These are phyloP conservation scores for Daldinia caldariorum DNA, from an alignment of 495 filamentous ascomycete species.

Conservation along the genomic window DNA sequence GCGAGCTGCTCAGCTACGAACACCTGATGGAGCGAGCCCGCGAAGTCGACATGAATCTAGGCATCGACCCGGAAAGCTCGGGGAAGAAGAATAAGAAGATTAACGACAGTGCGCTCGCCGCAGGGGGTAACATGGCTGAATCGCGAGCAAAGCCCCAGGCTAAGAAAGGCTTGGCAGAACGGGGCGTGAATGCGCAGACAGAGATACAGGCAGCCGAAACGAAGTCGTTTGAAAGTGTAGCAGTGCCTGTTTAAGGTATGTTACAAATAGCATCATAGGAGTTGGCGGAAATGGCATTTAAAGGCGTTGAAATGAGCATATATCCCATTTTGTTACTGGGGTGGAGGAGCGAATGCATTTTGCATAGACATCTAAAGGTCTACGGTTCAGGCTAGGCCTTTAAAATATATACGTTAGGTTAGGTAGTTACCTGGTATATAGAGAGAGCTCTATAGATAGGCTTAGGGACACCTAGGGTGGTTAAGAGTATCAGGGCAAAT, in stretches of 20 bases:
- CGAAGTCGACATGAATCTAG: constrained; percentile 71
- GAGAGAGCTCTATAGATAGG: neutral
- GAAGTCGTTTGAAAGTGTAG: constrained; percentile 22
- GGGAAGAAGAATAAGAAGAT: constrained; percentile 50
- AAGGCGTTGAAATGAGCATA: constrained; percentile 39
- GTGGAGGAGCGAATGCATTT: constrained; percentile 13
- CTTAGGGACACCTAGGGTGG: neutral
- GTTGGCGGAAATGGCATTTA: constrained; percentile 35
- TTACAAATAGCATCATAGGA: constrained; percentile 4
- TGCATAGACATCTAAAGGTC: constrained; percentile 13
- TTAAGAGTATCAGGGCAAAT: neutral
- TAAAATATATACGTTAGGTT: neutral
- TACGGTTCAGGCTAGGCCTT: constrained; percentile 1
- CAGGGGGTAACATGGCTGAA: constrained; percentile 47
- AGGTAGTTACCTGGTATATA: too few species aligned
- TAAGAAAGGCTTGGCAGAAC: constrained; percentile 48
- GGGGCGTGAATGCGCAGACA: constrained; percentile 35
- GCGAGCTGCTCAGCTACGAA: constrained; percentile 68
- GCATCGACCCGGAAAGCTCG: constrained; percentile 61
- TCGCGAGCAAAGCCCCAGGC: constrained; percentile 41
- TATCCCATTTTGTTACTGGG: constrained; percentile 13
- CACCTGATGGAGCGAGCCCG: constrained; percentile 66
- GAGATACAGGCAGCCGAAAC: constrained; percentile 22
- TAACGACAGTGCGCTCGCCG: constrained; percentile 52
- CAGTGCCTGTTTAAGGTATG: constrained; percentile 21